Conservation (phyloP, 176 grass and related monocot genomes). For the Thalia dealbata region DNA sequence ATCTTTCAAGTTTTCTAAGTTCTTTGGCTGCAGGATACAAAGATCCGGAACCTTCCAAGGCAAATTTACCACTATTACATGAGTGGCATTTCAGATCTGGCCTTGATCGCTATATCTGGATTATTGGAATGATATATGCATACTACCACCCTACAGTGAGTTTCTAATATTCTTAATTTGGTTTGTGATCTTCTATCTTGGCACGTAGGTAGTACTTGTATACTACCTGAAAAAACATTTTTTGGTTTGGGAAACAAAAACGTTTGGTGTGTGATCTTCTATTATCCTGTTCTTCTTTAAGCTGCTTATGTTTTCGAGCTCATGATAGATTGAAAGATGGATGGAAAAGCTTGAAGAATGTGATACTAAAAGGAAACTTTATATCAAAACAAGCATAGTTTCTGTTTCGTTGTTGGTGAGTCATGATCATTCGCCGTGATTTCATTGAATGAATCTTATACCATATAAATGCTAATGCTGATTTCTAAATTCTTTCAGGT, state of each 20-base stretch:
- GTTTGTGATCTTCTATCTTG: no score
- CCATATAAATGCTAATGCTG: constrained; percentile 1
- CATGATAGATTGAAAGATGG: constrained; percentile 33
- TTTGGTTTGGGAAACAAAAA: no score
- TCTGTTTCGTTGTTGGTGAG: constrained; percentile 33
- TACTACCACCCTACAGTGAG: constrained; percentile 83
- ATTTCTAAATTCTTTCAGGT: constrained; percentile 29
- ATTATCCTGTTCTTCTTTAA: background rate
- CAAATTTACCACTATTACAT: constrained; percentile 48
- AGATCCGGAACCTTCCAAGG: constrained; percentile 52
- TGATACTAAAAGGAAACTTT: constrained; percentile 35
- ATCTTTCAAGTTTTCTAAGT: background rate
- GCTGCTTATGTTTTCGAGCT: background rate
- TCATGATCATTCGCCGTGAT: background rate
- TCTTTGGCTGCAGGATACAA: constrained; percentile 42
- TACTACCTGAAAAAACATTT: no score
- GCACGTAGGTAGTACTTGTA: no score
- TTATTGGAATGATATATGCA: constrained; percentile 81
- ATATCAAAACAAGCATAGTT: constrained; percentile 38
- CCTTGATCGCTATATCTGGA: constrained; percentile 90
- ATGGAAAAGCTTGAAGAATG: constrained; percentile 52
- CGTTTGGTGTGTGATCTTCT: background rate
- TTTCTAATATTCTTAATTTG: constrained; percentile 5
- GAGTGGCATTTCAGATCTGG: constrained; percentile 90
- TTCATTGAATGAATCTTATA: background rate